Evolutionary conservation across 305 asterid genomes (phyloP), one percentile per base, ranked within the genome.

Genomic region (Fraxinus albicans): DNA sequence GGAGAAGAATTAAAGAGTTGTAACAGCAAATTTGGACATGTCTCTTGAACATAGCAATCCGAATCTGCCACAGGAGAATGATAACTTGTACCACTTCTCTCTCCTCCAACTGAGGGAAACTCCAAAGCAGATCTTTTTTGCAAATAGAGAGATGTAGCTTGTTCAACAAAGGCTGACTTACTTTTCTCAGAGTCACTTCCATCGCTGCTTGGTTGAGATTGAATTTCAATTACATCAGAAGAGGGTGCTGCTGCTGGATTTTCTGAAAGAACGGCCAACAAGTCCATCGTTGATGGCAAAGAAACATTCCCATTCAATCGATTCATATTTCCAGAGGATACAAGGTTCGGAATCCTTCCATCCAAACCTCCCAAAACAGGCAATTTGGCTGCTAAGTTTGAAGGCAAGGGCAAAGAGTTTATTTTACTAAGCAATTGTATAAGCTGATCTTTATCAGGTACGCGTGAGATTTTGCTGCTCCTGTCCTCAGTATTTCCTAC

Each of bases 151-250:
- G 53, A 25, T 9, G 85, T 83, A 50, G 84, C 83, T 80, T 90
- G 89, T 44, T 88, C 91, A 76, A 85, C 84, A 84, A 73, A 84
- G 2, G 84, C 88, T 17, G 95, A 94, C 85, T 89, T 95, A 55
- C 92, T 91, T 83, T 92, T 94, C 77, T 90, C 98, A n/a, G 95
- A 89, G 83, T 91, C 95, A 40, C 95, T 92, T 38, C 88, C 90
- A 70, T 86, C 91, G 19, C 90, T 83, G 86, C 92, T 93, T 79
- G 92, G 90, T 60, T 87, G 94, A 80, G 90, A 88, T 79, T 89
- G 93, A 82, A 70, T 79, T 77, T 85, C 93, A 19, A 80, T 33
- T 73, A 84, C 86, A 75, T 87, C 89, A 72, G 90, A 81, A 75
- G 88, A 77, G 42, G 78, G 85, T 50, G 84, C 50, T 15, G 84